Percentiles rank a stretch among this genome's conserved stretches.
phyloP scores from a whole-genome alignment of 2,329 filamentous ascomycete genomes.

The Leptographium procerum region DNA sequence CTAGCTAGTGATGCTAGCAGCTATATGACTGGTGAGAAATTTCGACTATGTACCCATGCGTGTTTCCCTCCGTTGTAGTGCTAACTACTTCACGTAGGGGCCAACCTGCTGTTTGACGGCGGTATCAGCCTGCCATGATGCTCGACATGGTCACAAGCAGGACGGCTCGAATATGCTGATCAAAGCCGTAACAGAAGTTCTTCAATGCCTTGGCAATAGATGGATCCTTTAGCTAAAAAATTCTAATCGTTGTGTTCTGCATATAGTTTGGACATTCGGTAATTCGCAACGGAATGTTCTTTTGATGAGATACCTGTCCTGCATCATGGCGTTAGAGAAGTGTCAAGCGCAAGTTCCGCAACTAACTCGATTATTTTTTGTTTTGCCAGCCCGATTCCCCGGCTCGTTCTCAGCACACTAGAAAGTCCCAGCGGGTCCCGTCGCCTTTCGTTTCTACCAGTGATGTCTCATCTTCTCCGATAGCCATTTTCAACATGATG shows the following conservation, averaged over 20 bases:
- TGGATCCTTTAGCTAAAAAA: too few species aligned
- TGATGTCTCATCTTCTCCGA: not conserved
- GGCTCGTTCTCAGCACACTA: not conserved
- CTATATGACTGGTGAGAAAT: conserved; percentile 2
- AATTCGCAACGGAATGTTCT: too few species aligned
- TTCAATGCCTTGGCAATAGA: too few species aligned
- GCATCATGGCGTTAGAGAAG: not conserved
- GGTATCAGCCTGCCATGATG: not conserved
- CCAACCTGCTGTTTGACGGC: not conserved
- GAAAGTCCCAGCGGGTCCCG: not conserved
- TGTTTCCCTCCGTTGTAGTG: not conserved
- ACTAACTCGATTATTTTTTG: not conserved
- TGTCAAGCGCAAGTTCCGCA: too few species aligned
- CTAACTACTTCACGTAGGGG: not conserved
- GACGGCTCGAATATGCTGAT: not conserved
- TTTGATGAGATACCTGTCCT: too few species aligned
- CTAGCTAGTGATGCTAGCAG: conserved; percentile 48
- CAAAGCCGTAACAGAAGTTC: too few species aligned
- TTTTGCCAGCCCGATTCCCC: too few species aligned
- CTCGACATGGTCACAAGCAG: not conserved
- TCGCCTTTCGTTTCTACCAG: not conserved
- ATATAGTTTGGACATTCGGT: too few species aligned
- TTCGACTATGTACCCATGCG: too few species aligned
- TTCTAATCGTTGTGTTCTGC: too few species aligned
- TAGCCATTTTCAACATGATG: not conserved